A percentile compares a stretch with the other conserved stretches of the same genome.
These are phyloP conservation scores for Fusarium denticulatum DNA, from an alignment of 2,329 filamentous ascomycete genomes.

Conservation along the genomic window DNA sequence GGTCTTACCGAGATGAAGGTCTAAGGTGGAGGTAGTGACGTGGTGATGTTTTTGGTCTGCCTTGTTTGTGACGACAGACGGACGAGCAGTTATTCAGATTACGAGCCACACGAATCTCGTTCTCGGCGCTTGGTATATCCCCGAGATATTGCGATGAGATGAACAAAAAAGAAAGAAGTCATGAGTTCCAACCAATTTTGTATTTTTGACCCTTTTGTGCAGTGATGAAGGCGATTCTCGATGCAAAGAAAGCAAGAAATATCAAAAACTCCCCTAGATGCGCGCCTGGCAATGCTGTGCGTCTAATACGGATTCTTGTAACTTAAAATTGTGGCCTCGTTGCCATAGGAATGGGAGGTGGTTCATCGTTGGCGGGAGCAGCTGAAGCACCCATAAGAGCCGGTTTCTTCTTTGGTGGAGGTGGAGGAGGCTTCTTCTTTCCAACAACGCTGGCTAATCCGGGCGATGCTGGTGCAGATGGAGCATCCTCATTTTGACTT, in stretches of 20 bases:
- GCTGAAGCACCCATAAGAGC: slow-evolving; percentile 43
- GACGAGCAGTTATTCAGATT: slow-evolving; percentile 33
- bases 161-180: slow-evolving; percentile 36
- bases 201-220: not conserved
- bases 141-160: slow-evolving; percentile 39
- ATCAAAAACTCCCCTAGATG: slow-evolving; percentile 7
- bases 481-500: slow-evolving; percentile 19
- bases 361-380: slow-evolving; percentile 46
- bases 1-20: slow-evolving; percentile 91
- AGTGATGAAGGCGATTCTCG: not conserved
- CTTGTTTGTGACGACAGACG: slow-evolving; percentile 28
- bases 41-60: slow-evolving; percentile 30
- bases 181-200: slow-evolving; percentile 27
- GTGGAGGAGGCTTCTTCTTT: slow-evolving; percentile 66
- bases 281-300: slow-evolving; percentile 25
- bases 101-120: slow-evolving; percentile 39
- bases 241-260: not conserved
- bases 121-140: slow-evolving; percentile 36
- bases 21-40: slow-evolving; percentile 59
- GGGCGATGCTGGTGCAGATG: slow-evolving; percentile 13
- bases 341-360: slow-evolving; percentile 63
- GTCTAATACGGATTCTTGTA: not conserved
- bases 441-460: slow-evolving; percentile 39
- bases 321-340: slow-evolving; percentile 59
- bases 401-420: slow-evolving; percentile 64